Base-by-base conservation (phyloP, 257 asterid species). In the Solanum tacnaense region DNA sequence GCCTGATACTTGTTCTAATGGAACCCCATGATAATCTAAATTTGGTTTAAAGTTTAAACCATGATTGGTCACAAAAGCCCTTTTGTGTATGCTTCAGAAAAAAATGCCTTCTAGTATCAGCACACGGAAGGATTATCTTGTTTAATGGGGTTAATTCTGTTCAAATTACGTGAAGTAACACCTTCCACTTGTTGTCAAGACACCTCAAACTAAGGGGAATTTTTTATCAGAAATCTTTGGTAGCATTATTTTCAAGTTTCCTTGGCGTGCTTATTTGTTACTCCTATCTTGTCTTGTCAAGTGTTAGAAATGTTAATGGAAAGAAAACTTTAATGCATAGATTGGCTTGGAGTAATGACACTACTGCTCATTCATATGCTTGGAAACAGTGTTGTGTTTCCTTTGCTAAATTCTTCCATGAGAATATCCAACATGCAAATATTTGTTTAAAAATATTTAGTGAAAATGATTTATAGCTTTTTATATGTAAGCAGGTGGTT, bases 401-500 rank as follows among this genome's bases (percentile, higher is more conserved):
- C 31, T 35, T 65, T 86, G 84, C 65, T 39, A 44, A 23, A 18
- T 72, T 44, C 10, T 9, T 44, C 85, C 85, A 25, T 44, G 67
- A 13, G 85, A 79, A 25, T 25, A 79, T 79, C 67, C 27, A 13
- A 25, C 38, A 27, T 79, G 65, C 65, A 27, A 11, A 46, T 72
- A 31, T 10, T 52, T 78, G 60, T 32, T 46, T 39, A 11, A 9
- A n/a, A n/a, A 78, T 60, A 31, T 10, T 56, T 29, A 29, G n/a
- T 23, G 34, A 67, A 60, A 65, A 13, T 83, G 41, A 27, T 29
- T 56, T 29, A 88, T 68, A 41, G 72, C 38, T 60, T 81, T 85
- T 87, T 86, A 46, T 87, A 73, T 35, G 65, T 90, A 90, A 86
- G 73, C 94, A 96, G 99, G 99, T 74, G 98, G 99, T 31, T 44